These are phyloP conservation scores for Hypoxylon sp. DNA, from an alignment of 2,329 filamentous ascomycete genomes.

Conservation along the genomic window DNA sequence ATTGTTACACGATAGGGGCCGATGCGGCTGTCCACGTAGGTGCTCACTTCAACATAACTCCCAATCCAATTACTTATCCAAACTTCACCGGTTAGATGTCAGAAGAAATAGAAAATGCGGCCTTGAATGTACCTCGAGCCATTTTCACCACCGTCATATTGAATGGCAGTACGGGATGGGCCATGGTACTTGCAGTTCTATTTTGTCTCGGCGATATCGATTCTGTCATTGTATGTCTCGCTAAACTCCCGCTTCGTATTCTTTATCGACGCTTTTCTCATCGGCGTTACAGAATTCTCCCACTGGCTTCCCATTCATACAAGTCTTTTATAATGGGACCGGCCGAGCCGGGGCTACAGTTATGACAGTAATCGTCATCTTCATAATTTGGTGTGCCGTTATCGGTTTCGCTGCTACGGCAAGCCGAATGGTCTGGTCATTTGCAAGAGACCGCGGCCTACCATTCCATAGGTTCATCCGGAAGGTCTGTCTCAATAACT, in stretches of 20 bases:
- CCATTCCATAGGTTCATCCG: slow-evolving; percentile 36
- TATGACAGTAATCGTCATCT: slow-evolving; percentile 38
- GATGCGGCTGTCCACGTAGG: slow-evolving; percentile 44
- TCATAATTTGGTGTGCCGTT: slow-evolving; percentile 37
- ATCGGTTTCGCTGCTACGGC: slow-evolving; percentile 40
- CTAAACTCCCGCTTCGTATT: neutral
- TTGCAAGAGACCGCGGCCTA: slow-evolving; percentile 41
- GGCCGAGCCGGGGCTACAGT: slow-evolving; percentile 38
- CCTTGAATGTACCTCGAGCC: slow-evolving; percentile 38
- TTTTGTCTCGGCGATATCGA: slow-evolving; percentile 45
- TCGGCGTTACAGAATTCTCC: slow-evolving; percentile 31
- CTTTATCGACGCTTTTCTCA: slow-evolving; percentile 16
- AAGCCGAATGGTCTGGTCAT: slow-evolving; percentile 40
- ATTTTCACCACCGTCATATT: slow-evolving; percentile 38
- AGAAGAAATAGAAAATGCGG: slow-evolving; percentile 44
- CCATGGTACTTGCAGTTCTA: slow-evolving; percentile 39
- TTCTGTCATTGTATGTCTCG: slow-evolving; percentile 36
- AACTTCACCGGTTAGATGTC: slow-evolving; percentile 32
- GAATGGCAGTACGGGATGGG: slow-evolving; percentile 41
- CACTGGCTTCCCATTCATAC: slow-evolving; percentile 42
- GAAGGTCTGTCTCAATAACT: slow-evolving; percentile 27
- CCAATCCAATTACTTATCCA: slow-evolving; percentile 5
- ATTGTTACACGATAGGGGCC: slow-evolving; percentile 33
- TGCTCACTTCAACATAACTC: slow-evolving; percentile 8
- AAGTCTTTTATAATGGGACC: slow-evolving; percentile 34